Evolutionary conservation across 2,329 filamentous ascomycete genomes (phyloP), one percentile per base, ranked within the genome.

Genomic region (Fusarium tanahbumbuense): DNA sequence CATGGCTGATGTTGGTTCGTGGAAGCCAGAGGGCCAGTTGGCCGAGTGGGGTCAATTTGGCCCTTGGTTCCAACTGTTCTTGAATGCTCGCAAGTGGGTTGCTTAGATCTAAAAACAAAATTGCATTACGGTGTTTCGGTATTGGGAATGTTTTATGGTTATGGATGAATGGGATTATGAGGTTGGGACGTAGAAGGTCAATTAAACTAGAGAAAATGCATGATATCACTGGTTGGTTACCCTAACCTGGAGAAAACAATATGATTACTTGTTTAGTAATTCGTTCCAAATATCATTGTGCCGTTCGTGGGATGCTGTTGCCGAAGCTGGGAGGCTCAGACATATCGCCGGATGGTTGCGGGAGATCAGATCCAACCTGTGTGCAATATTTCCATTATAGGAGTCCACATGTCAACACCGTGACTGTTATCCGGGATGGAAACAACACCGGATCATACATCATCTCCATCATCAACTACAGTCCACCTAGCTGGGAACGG

Each of bases 31-130:
- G 6, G 81, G 81, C 34, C 84, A 88, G 63, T 68, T 84, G 8
- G 87, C 88, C 15, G 84, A 90, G 67, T 94, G 92, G 92, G 93
- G 92, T 28, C 91, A 94, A 72, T 91, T 91, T 77, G 92, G 93
- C 2, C 93, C 94, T 22, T 97, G 94, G 94, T 85, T 91, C 68
- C 87, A 93, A 76, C 86, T 97, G 83, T 97, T 97, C 83, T 90
- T 89, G 83, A 97, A 92, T 77, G 94, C 93, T 8, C 91, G 94
- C 78, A 88, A 90, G 79, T 97, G 94, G 94, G 92, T 97, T 75
- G 93, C 92, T 56, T 88, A 80, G 60, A 56, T 41, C 20, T 15
- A 65, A 64, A 60, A 60, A 60, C 18, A 60, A 56, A 42, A 41
- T 30, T 61, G 59, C 45, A 48, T 70, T 60, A 53, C 16, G 67